Evolutionary conservation across 2,329 filamentous ascomycete genomes (phyloP).

Genomic region (Raffaelea ambrosiae): DNA sequence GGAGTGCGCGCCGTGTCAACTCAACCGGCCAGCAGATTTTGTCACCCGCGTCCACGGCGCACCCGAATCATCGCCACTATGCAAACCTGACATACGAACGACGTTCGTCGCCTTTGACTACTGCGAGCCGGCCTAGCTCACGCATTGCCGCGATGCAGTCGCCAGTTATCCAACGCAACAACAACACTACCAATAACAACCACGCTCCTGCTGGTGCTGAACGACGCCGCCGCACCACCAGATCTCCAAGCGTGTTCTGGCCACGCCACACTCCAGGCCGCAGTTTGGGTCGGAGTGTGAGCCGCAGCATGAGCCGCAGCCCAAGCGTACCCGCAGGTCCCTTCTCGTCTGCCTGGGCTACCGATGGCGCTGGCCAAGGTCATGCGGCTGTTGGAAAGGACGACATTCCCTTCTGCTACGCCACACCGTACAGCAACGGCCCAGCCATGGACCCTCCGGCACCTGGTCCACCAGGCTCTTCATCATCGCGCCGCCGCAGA

Average conservation of each 20-base stretch:
- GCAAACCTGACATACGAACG: conserved; percentile 23
- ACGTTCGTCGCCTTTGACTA: conserved; percentile 27
- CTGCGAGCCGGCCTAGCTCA: conserved; percentile 18
- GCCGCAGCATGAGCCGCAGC: conserved; percentile 32
- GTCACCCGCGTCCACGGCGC: background rate
- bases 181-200: conserved; percentile 28
- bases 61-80: background rate
- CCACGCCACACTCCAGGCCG: conserved; percentile 46
- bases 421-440: conserved; percentile 63
- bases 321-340: conserved; percentile 17
- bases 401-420: conserved; percentile 62
- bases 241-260: conserved; percentile 43
- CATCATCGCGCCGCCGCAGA: conserved; percentile 6
- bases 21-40: background rate
- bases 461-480: no score
- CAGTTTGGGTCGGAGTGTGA: conserved; percentile 37
- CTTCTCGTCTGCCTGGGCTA: conserved; percentile 27
- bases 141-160: no score
- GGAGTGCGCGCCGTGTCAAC: background rate
- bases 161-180: conserved; percentile 12
- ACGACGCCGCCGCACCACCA: conserved; percentile 34
- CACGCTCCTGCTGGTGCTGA: conserved; percentile 5
- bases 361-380: background rate
- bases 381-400: conserved; percentile 24
- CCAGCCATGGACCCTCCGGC: conserved; percentile 35